These are phyloP conservation scores for Fusarium duplospermum DNA, from an alignment of 2,329 filamentous ascomycete genomes.

Conservation along the genomic window DNA sequence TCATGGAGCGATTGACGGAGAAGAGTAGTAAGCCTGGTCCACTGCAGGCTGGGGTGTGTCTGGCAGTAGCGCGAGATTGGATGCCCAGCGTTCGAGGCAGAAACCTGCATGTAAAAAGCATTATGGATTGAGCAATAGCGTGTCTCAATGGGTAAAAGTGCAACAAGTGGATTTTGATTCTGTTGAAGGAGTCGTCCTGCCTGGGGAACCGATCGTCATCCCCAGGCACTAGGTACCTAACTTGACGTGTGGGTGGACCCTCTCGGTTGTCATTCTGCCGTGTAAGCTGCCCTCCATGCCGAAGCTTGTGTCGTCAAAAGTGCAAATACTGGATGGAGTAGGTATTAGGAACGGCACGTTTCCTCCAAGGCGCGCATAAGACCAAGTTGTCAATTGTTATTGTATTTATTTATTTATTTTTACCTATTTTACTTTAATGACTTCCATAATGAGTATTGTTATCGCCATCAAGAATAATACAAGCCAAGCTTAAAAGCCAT, in stretches of 20 bases:
- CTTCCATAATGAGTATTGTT: not conserved
- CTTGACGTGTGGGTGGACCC: not conserved
- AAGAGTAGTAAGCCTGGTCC: not conserved
- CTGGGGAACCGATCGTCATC: not conserved
- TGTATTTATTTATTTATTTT: too few relatives aligned
- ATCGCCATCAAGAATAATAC: not conserved
- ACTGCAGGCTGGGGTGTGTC: not conserved
- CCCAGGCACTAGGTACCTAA: not conserved
- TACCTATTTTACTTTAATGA: not conserved
- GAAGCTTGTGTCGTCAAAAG: not conserved
- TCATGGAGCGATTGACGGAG: not conserved
- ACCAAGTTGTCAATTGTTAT: not conserved
- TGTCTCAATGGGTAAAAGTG: not conserved
- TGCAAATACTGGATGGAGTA: not conserved
- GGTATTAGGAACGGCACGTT: not conserved
- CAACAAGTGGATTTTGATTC: not conserved
- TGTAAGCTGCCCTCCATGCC: not conserved
- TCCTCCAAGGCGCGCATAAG: not conserved
- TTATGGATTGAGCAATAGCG: not conserved
- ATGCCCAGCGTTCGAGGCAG: not conserved
- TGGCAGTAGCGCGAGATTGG: not conserved
- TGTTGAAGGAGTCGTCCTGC: not conserved
- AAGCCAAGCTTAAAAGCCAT: conserved; percentile 33
- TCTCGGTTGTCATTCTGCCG: not conserved
- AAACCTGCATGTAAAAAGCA: not conserved